These are phyloP conservation scores for Xylariaceae sp. DNA, from an alignment of 2,329 filamentous ascomycete genomes.

Conservation along the genomic window DNA sequence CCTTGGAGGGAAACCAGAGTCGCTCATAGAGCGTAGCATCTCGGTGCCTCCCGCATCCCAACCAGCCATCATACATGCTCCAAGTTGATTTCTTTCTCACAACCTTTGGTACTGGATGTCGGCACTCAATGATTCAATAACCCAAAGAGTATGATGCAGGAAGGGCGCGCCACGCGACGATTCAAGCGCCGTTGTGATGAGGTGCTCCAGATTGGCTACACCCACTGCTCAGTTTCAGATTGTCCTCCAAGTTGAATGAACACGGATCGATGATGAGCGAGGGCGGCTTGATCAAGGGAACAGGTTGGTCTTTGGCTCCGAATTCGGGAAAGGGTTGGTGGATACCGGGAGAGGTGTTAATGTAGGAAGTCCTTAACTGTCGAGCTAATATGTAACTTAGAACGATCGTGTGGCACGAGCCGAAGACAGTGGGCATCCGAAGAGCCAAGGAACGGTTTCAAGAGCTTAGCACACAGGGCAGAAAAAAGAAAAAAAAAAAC, in stretches of 20 bases:
- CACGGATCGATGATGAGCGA: neutral
- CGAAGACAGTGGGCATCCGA: constrained; percentile 12
- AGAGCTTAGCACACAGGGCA: constrained; percentile 19
- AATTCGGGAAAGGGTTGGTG: constrained; percentile 10
- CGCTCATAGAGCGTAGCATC: constrained; percentile 33
- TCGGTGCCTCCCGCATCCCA: constrained; percentile 32
- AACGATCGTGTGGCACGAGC: constrained; percentile 18
- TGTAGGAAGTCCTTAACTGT: constrained; percentile 12
- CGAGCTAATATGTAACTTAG: neutral
- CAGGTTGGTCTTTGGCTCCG: neutral
- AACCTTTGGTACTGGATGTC: constrained; percentile 8
- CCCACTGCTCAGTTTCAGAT: neutral
- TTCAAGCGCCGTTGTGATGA: neutral
- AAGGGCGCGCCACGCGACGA: neutral
- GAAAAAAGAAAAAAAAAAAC: constrained; percentile 1
- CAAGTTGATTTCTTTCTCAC: constrained; percentile 13
- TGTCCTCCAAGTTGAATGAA: neutral
- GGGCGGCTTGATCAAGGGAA: constrained; percentile 2
- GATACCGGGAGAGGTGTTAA: constrained; percentile 20
- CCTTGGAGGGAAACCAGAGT: constrained; percentile 27
- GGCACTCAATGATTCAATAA: neutral
- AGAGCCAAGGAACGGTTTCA: constrained; percentile 13
- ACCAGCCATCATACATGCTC: constrained; percentile 36
- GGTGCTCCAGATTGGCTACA: neutral
- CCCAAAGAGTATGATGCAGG: constrained; percentile 11